phyloP scores from a whole-genome alignment of 1,284 basidiomycete species.

The Cutaneotrichosporon sp. region DNA sequence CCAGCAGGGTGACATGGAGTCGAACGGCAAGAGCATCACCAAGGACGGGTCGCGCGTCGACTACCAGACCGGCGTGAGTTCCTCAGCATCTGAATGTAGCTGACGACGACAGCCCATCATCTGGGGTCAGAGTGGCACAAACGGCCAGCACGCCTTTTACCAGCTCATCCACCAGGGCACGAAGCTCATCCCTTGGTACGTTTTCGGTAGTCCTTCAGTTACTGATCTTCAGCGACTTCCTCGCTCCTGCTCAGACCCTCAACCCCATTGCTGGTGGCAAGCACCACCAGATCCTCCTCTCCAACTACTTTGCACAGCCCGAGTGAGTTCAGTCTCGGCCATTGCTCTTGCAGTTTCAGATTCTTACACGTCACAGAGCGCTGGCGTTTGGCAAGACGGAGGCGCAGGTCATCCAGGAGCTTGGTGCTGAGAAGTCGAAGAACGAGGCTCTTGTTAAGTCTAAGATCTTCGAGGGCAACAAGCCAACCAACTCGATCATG shows the following conservation, averaged over 20 bases:
- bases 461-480: slow-evolving; percentile 97
- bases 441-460: slow-evolving; percentile 87
- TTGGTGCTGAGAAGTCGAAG: slow-evolving; percentile 66
- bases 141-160: slow-evolving; percentile 99
- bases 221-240: slow-evolving; percentile 68
- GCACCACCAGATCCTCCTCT: slow-evolving; percentile 95
- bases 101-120: slow-evolving; percentile 73
- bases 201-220: slow-evolving; percentile 14
- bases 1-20: slow-evolving; percentile 99
- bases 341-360: background rate
- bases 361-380: slow-evolving; percentile 56
- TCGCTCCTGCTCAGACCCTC: slow-evolving; percentile 88
- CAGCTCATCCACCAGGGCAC: slow-evolving; percentile 95
- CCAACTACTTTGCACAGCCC: slow-evolving; percentile 97
- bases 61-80: slow-evolving; percentile 90
- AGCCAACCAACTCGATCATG: slow-evolving; percentile 94
- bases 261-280: slow-evolving; percentile 85
- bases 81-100: background rate
- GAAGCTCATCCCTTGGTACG: slow-evolving; percentile 73
- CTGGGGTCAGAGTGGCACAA: slow-evolving; percentile 97
- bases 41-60: slow-evolving; percentile 87
- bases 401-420: slow-evolving; percentile 77
- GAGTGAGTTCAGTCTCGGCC: slow-evolving; percentile 55
- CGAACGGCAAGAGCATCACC: slow-evolving; percentile 94
- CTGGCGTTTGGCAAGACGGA: slow-evolving; percentile 97